Percentiles rank a stretch among this genome's conserved stretches.
Evolutionary conservation across 1,284 basidiomycete genomes (phyloP).

Genomic region (Melampsora americana): DNA sequence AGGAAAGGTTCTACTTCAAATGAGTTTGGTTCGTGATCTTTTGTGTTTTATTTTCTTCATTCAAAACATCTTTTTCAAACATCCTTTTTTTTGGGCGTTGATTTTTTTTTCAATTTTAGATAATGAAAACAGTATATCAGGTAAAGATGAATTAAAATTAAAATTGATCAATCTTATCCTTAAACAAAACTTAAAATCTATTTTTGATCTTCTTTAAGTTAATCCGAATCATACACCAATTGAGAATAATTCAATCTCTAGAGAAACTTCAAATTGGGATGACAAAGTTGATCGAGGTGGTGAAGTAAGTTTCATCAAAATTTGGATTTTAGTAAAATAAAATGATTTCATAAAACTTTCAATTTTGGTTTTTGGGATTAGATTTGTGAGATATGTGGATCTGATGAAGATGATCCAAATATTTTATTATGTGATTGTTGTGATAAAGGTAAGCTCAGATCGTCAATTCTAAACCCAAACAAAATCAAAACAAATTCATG

Average conservation of each 20-base stretch:
- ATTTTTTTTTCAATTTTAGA: background rate
- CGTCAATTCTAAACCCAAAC: background rate
- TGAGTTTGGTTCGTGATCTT: background rate
- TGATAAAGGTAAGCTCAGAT: slow-evolving; percentile 63
- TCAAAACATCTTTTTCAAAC: too few species aligned
- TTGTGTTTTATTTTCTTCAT: background rate
- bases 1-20: background rate
- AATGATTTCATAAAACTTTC: background rate
- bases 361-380: slow-evolving; percentile 49
- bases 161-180: too few species aligned
- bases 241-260: background rate
- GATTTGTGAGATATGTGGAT: slow-evolving; percentile 81
- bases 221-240: background rate
- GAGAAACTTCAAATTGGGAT: slow-evolving; percentile 7
- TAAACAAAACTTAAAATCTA: too few species aligned
- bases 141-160: background rate
- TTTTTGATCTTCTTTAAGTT: background rate
- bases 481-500: background rate
- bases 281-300: slow-evolving; percentile 29
- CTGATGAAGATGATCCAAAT: slow-evolving; percentile 77
- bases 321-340: background rate
- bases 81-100: background rate
- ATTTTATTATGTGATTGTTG: slow-evolving; percentile 97
- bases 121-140: background rate
- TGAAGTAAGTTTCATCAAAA: slow-evolving; percentile 16